These are phyloP conservation scores for Fusarium veterinarium DNA, from an alignment of 2,329 filamentous ascomycete species.

Conservation along the genomic window DNA sequence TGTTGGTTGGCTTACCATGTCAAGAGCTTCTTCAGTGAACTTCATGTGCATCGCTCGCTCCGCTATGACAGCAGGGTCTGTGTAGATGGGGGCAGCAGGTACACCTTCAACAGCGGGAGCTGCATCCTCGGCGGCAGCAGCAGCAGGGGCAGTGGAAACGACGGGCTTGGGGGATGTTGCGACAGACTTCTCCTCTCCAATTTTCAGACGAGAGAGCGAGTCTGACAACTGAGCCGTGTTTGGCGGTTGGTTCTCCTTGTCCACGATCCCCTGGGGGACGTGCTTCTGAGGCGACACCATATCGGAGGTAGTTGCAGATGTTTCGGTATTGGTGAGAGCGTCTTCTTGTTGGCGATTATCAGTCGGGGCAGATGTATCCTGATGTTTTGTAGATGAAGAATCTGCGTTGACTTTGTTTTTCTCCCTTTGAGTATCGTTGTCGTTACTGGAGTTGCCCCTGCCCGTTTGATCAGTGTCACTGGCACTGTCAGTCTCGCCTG, in stretches of 20 bases:
- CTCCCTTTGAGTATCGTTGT: conserved; percentile 3
- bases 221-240: conserved; percentile 6
- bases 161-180: conserved; percentile 1
- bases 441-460: conserved; percentile 19
- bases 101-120: neutral
- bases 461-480: conserved; percentile 33
- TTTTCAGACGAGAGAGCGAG: conserved; percentile 34
- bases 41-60: conserved; percentile 52
- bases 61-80: conserved; percentile 47
- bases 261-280: neutral
- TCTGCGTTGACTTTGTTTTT: conserved; percentile 2
- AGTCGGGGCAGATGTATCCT: neutral
- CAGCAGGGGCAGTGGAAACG: neutral
- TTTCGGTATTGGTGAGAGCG: neutral
- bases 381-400: neutral
- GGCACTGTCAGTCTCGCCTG: conserved; percentile 36
- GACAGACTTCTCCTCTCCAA: conserved; percentile 15
- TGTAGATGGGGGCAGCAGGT: conserved; percentile 12
- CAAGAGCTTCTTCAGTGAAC: conserved; percentile 88
- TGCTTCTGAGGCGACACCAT: conserved; percentile 37
- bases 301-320: conserved; percentile 1
- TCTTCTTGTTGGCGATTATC: neutral
- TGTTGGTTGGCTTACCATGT: conserved; percentile 74
- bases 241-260: conserved; percentile 50
- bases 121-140: neutral